A percentile compares a stretch with the other conserved stretches of the same genome.
phyloP scores from a whole-genome alignment of 2,329 filamentous ascomycete genomes.

The Aquanectria penicillioides region DNA sequence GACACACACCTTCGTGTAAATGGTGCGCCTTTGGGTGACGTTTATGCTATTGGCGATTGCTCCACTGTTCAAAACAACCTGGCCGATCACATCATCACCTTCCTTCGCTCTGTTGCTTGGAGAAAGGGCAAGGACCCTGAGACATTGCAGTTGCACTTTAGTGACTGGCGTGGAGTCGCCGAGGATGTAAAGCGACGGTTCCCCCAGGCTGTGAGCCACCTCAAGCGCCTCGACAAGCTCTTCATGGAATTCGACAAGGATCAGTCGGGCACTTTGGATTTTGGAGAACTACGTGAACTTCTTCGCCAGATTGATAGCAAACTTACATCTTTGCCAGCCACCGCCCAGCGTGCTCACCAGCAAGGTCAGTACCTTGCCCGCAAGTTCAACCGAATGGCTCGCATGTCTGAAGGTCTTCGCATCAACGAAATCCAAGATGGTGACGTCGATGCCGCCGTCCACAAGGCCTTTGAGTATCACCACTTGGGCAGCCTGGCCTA shows the following conservation, averaged over 20 bases:
- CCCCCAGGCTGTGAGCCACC: conserved; percentile 87
- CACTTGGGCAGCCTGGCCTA: conserved; percentile 94
- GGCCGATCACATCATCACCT: conserved; percentile 88
- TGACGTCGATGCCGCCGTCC: conserved; percentile 90
- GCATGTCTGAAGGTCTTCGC: conserved; percentile 76
- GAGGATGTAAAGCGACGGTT: conserved; percentile 87
- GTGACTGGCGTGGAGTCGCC: conserved; percentile 88
- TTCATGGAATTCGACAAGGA: conserved; percentile 95
- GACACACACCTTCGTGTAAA: conserved; percentile 91
- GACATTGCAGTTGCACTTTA: conserved; percentile 85
- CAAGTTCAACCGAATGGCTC: conserved; percentile 93
- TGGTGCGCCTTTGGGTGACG: conserved; percentile 89
- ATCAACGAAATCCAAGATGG: conserved; percentile 88
- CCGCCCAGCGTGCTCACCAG: conserved; percentile 95
- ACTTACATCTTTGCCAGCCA: conserved; percentile 92
- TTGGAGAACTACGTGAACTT: conserved; percentile 88
- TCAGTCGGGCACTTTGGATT: conserved; percentile 91
- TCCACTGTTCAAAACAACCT: conserved; percentile 97
- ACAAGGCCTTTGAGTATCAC: conserved; percentile 93
- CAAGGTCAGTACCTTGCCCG: conserved; percentile 92
- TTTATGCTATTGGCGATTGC: conserved; percentile 97
- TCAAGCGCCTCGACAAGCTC: conserved; percentile 88
- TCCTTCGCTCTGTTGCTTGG: conserved; percentile 89
- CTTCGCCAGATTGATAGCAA: conserved; percentile 94
- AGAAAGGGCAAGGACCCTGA: conserved; percentile 92